phyloP scores from a whole-genome alignment of 768 basidiomycete genomes.

The Pleurotus pulmonarius region DNA sequence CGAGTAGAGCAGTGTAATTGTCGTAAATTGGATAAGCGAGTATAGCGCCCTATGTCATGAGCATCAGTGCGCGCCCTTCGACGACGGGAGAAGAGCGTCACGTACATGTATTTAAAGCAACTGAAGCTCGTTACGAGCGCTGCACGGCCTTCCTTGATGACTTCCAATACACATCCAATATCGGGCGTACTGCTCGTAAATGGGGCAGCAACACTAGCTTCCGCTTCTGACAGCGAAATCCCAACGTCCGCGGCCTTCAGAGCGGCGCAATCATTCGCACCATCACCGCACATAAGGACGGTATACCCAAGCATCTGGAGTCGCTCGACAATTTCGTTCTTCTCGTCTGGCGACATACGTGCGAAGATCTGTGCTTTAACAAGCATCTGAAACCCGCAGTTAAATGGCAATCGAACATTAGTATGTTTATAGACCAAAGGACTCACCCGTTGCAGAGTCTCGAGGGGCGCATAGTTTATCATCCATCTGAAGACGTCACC shows the following conservation, averaged over 20 bases:
- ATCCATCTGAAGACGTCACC: slow-evolving; percentile 99
- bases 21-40: slow-evolving; percentile 98
- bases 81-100: slow-evolving; percentile 10
- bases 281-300: slow-evolving; percentile 98
- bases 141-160: slow-evolving; percentile 94
- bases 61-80: slow-evolving; percentile 8
- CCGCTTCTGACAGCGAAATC: slow-evolving; percentile 93
- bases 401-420: too few species aligned
- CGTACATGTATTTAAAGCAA: slow-evolving; percentile 99
- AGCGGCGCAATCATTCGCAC: slow-evolving; percentile 98
- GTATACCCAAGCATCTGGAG: slow-evolving; percentile 92
- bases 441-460: slow-evolving; percentile 88
- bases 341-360: slow-evolving; percentile 99
- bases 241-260: slow-evolving; percentile 98
- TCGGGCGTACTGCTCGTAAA: slow-evolving; percentile 94
- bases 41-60: slow-evolving; percentile 78
- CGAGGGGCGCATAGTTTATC: slow-evolving; percentile 89
- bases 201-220: slow-evolving; percentile 97
- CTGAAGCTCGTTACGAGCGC: slow-evolving; percentile 98
- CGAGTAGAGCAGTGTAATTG: slow-evolving; percentile 91
- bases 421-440: not conserved
- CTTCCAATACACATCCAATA: slow-evolving; percentile 92
- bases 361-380: slow-evolving; percentile 96
- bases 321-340: slow-evolving; percentile 96
- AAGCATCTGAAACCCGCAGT: slow-evolving; percentile 67